These are phyloP conservation scores for Lactarius quietus DNA, from an alignment of 768 basidiomycete species.

Conservation along the genomic window DNA sequence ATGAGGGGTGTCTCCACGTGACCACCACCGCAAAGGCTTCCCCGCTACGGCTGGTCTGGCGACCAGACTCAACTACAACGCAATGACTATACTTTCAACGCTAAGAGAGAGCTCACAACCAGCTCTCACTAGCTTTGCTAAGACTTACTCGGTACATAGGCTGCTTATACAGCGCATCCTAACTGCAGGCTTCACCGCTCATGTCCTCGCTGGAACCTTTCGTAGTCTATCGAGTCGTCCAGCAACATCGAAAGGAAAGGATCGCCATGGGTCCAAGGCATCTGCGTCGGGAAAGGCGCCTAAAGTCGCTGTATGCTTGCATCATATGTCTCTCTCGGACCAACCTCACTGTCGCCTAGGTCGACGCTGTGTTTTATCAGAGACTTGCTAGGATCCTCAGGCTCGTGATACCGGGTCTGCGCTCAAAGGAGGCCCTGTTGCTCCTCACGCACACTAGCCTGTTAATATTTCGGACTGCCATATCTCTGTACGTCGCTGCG, in stretches of 20 bases:
- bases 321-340: neutral
- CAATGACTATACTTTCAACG: constrained; percentile 34
- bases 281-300: constrained; percentile 42
- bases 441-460: constrained; percentile 86
- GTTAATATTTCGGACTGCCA: constrained; percentile 83
- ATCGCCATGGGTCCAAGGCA: constrained; percentile 36
- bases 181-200: constrained; percentile 64
- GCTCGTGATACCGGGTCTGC: constrained; percentile 84
- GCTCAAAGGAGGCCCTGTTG: constrained; percentile 84
- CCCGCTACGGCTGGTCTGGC: too few species aligned
- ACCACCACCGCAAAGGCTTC: neutral
- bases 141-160: constrained; percentile 59
- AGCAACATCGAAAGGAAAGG: constrained; percentile 34
- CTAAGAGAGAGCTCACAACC: constrained; percentile 35
- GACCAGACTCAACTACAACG: too few species aligned
- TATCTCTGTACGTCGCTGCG: constrained; percentile 91
- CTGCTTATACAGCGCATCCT: constrained; percentile 70
- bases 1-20: neutral
- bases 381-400: constrained; percentile 71
- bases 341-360: constrained; percentile 39
- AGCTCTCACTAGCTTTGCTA: constrained; percentile 41
- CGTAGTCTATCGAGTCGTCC: constrained; percentile 49
- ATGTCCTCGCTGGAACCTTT: constrained; percentile 65
- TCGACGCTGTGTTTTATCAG: constrained; percentile 90
- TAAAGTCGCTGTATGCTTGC: constrained; percentile 61